Base-by-base conservation (phyloP, 2,329 filamentous ascomycete species). In the Pseudogymnoascus sp. region DNA sequence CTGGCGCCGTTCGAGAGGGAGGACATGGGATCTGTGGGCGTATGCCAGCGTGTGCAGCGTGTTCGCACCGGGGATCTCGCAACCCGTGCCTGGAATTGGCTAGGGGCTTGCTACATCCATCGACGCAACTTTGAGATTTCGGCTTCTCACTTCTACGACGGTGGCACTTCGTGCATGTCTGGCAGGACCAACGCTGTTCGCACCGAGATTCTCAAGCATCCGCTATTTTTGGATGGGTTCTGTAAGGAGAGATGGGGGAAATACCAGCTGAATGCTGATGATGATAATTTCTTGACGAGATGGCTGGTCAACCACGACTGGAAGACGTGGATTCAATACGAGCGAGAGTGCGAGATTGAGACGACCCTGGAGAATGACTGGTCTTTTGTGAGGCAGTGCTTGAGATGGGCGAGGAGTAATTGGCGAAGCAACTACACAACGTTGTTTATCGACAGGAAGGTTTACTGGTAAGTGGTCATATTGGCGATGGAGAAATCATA, bases 341-440 rank as follows among this genome's bases (percentile, higher is more conserved):
- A 96, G 75, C 85, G 84, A 59, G 91, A 96, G 73, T 96, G 91
- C 71, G 90, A 96, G 76, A 88, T 97, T 65, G 88, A 95, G 78
- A 97, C 93, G 25, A 97, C 93, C 2, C 82, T 97, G 42, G 93
- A 97, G 76, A 90, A 93, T 74, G 89, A 93, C 73, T 80, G 83
- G 63, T 96, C 93, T 72, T 97, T 96, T 73, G 80, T 97, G 67
- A 93, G 91, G 73, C 93, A 97, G 77, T 97, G 93, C 77, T 86
- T 93, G 56, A 85, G 93, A 59, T 97, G 93, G 93, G 92, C 95
- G 46, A 87, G 93, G 72, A 97, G 93, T 81, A 97, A 97, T 77
- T 97, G 93, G 93, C 84, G 93, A 73, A 96, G 92, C 80, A 97
- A 97, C 76, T 88, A 91, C 76, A 97, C 91, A 61, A 97, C 91